A percentile compares a stretch with the other conserved stretches of the same genome.
Conservation (phyloP, 1,139 yeast genomes). For the Zygoascus sp. region DNA sequence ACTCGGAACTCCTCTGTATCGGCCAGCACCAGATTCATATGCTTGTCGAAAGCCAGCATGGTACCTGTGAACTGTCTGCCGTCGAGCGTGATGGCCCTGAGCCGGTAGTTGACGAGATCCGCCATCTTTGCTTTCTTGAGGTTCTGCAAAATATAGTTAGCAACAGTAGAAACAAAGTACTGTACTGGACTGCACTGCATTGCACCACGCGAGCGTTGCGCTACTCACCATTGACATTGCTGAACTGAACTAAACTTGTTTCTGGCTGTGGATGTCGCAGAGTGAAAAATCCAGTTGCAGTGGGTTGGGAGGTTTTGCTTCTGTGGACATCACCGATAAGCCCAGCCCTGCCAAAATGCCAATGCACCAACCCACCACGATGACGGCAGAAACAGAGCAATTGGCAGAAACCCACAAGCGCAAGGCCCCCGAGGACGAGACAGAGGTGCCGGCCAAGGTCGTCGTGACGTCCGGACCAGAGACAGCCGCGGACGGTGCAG, state of each 20-base stretch:
- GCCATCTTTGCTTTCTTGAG: conserved; percentile 46
- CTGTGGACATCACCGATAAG: not conserved
- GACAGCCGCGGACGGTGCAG: conserved; percentile 36
- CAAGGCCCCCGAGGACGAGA: conserved; percentile 17
- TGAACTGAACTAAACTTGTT: no score
- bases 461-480: conserved; percentile 48
- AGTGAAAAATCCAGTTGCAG: no score
- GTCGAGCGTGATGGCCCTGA: conserved; percentile 70
- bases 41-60: conserved; percentile 78
- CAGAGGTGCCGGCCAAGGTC: conserved; percentile 19
- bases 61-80: conserved; percentile 74
- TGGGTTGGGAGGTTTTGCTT: not conserved
- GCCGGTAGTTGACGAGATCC: conserved; percentile 68
- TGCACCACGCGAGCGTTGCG: no score
- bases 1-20: conserved; percentile 82
- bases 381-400: not conserved
- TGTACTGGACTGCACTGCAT: no score
- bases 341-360: not conserved
- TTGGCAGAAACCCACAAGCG: conserved; percentile 9
- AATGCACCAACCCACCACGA: not conserved
- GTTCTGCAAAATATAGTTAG: conserved; percentile 1
- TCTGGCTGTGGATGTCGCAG: no score
- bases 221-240: not conserved
- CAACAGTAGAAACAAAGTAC: not conserved
- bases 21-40: conserved; percentile 78